phyloP scores from a whole-genome alignment of 2,329 filamentous ascomycete genomes.

The Talaromyces sp. region DNA sequence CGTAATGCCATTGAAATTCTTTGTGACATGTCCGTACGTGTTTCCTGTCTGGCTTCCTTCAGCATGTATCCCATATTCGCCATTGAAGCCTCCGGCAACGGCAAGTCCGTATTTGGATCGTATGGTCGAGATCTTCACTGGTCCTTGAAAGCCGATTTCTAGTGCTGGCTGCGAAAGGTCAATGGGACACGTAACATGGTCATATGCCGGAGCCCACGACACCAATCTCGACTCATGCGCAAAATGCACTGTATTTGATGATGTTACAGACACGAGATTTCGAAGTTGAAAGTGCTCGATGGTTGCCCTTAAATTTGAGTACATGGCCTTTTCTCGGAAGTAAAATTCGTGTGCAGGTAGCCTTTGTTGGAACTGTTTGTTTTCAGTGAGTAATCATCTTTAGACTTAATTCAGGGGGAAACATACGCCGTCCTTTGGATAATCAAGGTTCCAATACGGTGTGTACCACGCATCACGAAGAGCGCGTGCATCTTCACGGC shows the following conservation, averaged over 20 bases:
- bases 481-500: conserved; percentile 31
- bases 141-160: conserved; percentile 30
- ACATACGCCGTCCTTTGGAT: conserved; percentile 19
- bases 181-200: conserved; percentile 40
- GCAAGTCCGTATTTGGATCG: conserved; percentile 47
- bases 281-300: conserved; percentile 58
- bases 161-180: conserved; percentile 43
- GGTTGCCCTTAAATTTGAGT: conserved; percentile 46
- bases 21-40: conserved; percentile 46
- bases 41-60: conserved; percentile 28
- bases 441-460: conserved; percentile 36
- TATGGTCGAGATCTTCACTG: conserved; percentile 51
- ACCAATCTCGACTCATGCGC: conserved; percentile 45
- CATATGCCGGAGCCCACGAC: conserved; percentile 46
- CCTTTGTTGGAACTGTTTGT: conserved; percentile 21
- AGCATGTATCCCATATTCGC: conserved; percentile 51
- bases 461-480: conserved; percentile 39
- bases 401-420: not conserved
- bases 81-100: conserved; percentile 54
- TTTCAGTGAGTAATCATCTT: not conserved
- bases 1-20: conserved; percentile 51
- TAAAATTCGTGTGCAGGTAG: conserved; percentile 41
- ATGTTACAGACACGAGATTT: conserved; percentile 52
- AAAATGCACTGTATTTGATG: conserved; percentile 54
- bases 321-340: conserved; percentile 47